These are phyloP conservation scores for Vigna angularis DNA, from an alignment of 306 rosid genomes.

Conservation along the genomic window DNA sequence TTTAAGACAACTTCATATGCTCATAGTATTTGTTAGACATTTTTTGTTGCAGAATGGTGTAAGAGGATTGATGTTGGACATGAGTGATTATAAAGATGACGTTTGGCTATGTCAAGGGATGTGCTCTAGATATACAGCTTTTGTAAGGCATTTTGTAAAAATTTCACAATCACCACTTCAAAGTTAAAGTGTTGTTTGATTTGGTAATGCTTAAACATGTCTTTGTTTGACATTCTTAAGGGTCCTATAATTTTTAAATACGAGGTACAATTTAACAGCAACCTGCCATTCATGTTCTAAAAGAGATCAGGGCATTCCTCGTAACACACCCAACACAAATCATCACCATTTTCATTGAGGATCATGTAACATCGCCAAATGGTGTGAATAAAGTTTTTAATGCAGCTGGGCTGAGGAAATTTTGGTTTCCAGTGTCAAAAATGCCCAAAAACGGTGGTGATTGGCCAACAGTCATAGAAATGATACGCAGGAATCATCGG, in stretches of 20 bases:
- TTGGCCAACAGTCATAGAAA: constrained; percentile 72
- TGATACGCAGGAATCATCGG: constrained; percentile 63
- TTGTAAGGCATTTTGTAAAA: constrained; percentile 35
- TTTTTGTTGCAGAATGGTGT: constrained; percentile 43
- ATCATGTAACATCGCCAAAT: constrained; percentile 63
- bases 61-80: constrained; percentile 48
- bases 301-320: constrained; percentile 57
- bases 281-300: constrained; percentile 65
- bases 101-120: constrained; percentile 47
- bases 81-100: constrained; percentile 37
- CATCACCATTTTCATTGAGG: constrained; percentile 81
- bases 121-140: constrained; percentile 40
- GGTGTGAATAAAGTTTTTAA: constrained; percentile 70
- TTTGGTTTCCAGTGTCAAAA: constrained; percentile 58
- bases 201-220: constrained; percentile 10
- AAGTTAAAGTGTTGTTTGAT: background rate
- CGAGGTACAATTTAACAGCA: constrained; percentile 52
- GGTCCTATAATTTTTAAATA: background rate
- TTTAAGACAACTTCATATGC: background rate
- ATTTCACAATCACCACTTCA: background rate
- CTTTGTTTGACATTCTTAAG: background rate
- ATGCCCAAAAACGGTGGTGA: constrained; percentile 69
- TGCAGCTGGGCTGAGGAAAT: constrained; percentile 57
- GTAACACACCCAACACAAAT: constrained; percentile 62
- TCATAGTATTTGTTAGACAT: background rate